These are phyloP conservation scores for Ormosia semicastrata DNA, from an alignment of 306 rosid genomes.

Conservation along the genomic window DNA sequence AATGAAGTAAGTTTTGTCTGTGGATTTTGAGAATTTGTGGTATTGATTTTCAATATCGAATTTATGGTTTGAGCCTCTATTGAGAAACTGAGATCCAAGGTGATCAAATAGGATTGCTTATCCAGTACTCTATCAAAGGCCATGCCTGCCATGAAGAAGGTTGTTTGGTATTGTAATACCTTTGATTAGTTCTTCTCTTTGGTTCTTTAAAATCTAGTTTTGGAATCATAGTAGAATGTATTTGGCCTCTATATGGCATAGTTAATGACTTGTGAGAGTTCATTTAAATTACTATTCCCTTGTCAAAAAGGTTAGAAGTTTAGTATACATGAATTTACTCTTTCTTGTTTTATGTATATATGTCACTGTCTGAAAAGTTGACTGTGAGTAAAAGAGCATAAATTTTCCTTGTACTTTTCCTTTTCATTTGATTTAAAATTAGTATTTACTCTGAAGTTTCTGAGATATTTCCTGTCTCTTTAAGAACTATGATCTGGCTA, in stretches of 20 bases:
- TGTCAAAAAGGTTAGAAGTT: background rate
- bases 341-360: background rate
- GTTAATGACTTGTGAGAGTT: background rate
- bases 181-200: background rate
- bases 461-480: background rate
- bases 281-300: background rate
- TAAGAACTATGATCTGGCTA: background rate
- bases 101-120: background rate
- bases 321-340: background rate
- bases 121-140: background rate
- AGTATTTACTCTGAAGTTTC: background rate
- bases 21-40: background rate
- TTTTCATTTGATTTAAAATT: background rate
- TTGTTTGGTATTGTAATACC: background rate
- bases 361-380: background rate
- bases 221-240: background rate
- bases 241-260: background rate
- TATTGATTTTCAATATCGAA: background rate
- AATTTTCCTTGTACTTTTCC: background rate
- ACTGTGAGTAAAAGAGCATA: background rate
- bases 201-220: background rate
- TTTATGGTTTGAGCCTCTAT: background rate
- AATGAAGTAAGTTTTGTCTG: background rate
- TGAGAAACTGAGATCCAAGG: background rate
- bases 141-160: slow-evolving; percentile 50